Evolutionary conservation across 202 grass and related monocot species (phyloP).

Genomic region (Panicum virgatum): DNA sequence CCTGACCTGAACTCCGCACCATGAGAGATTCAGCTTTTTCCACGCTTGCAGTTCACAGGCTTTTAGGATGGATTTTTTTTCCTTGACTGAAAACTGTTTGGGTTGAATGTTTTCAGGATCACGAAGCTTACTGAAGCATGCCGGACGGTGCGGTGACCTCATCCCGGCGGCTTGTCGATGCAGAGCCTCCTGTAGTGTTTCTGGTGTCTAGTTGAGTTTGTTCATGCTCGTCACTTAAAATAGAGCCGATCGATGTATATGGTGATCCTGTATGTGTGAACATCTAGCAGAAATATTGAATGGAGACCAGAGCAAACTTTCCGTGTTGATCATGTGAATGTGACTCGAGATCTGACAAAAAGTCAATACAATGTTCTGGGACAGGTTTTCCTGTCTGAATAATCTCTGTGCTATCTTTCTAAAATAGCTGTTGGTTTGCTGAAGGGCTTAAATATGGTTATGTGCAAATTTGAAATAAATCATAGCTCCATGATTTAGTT

Average conservation of each 20-base stretch:
- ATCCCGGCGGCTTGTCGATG: neutral
- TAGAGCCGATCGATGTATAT: neutral
- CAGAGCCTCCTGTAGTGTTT: slow-evolving; percentile 12
- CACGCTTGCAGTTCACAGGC: neutral
- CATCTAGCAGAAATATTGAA: neutral
- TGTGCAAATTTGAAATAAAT: neutral
- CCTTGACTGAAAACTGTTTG: neutral
- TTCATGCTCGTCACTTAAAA: neutral
- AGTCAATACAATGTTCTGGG: neutral
- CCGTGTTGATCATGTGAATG: neutral
- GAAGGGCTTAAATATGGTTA: neutral
- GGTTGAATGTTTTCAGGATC: slow-evolving; percentile 34
- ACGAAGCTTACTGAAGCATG: slow-evolving; percentile 35
- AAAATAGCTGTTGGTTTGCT: neutral
- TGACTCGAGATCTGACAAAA: neutral
- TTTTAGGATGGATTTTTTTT: neutral
- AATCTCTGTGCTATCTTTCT: neutral
- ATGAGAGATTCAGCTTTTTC: neutral
- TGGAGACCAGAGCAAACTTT: neutral
- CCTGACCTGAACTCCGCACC: neutral
- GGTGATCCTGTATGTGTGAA: slow-evolving; percentile 1
- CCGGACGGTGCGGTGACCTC: neutral
- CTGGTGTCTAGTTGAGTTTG: slow-evolving; percentile 11
- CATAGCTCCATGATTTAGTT: neutral
- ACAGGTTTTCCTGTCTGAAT: neutral